Evolutionary conservation across 2,329 filamentous ascomycete species (phyloP), one percentile per base, ranked within the genome.

Genomic region (Aureobasidium mangrovei): DNA sequence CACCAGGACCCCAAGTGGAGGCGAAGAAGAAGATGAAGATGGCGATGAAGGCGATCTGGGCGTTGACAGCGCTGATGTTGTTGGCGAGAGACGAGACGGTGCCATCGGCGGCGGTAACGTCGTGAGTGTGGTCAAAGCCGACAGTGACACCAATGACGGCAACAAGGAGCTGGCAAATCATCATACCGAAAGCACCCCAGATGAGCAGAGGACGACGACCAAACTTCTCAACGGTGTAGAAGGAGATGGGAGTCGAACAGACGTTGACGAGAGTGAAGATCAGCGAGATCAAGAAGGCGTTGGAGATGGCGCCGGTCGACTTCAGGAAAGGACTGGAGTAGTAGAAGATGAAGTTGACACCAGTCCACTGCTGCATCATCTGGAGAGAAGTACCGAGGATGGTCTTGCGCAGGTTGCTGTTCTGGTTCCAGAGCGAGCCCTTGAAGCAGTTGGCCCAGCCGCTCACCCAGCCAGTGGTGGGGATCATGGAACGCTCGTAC

Each of bases 11-110:
- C 89, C 88, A 95, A 60, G 89, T 95, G 56, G 80, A 83, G 57
- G 89, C 89, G 69, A 95, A 95, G 79, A 85, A 91, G 79, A 88
- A 90, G 77, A 95, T 91, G 79, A 90, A 93, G 75, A 95, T 84
- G 74, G 84, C 86, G 67, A 93, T 93, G 75, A 94, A 93, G 58
- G 87, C 82, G 60, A 95, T 89, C 77, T 91, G 84, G 47, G 85
- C 81, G 56, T 70, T 74, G 61, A 77, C 72, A 7, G 75, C 70
- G 2, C 58, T n/a, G 53, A 63, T 57, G 62, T 70, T 70, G 60
- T 67, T 63, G 46, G 69, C 67, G 1, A 82, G 81, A 8, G 49
- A 43, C 7, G 7, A 43, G 5, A 73, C 59, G 57, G 77, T 71
- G 24, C 64, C 67, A 24, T 64, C 67, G 24, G 61, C 63, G 31